Evolutionary conservation across 2,329 filamentous ascomycete genomes (phyloP).

Genomic region (Xylariomycetidae sp.): DNA sequence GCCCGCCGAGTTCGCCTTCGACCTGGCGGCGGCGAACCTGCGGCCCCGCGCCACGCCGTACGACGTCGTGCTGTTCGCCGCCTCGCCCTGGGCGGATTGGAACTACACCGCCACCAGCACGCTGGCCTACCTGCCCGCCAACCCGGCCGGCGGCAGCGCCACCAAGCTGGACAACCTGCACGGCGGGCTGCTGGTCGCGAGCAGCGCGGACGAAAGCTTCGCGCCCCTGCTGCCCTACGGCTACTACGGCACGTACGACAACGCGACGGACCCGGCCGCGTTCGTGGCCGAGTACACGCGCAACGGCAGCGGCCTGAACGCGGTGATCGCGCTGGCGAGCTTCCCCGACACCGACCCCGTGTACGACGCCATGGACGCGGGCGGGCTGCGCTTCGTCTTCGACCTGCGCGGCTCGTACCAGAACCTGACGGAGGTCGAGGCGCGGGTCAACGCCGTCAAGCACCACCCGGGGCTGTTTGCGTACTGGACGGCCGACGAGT

Average conservation of each 20-base stretch:
- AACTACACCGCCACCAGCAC: constrained; percentile 32
- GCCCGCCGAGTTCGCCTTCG: constrained; percentile 32
- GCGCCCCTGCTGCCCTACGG: constrained; percentile 38
- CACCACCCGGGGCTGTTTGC: constrained; percentile 34
- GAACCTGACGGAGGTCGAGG: constrained; percentile 34
- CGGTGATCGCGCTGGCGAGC: constrained; percentile 37
- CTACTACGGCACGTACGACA: constrained; percentile 37
- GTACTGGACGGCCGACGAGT: constrained; percentile 42
- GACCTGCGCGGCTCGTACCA: constrained; percentile 38
- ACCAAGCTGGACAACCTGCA: constrained; percentile 40
- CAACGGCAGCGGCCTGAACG: constrained; percentile 34
- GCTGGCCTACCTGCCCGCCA: constrained; percentile 37
- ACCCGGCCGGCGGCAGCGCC: constrained; percentile 34
- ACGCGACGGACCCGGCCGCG: constrained; percentile 19
- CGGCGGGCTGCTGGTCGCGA: constrained; percentile 36
- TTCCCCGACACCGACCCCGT: constrained; percentile 30
- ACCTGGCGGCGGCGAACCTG: constrained; percentile 28
- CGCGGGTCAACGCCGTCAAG: constrained; percentile 34
- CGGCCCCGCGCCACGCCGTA: constrained; percentile 33
- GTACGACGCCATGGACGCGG: constrained; percentile 33
- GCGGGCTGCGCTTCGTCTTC: constrained; percentile 37
- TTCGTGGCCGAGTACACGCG: constrained; percentile 35
- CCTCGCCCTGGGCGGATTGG: constrained; percentile 18
- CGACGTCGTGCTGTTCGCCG: constrained; percentile 31
- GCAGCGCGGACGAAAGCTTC: constrained; percentile 30